Conservation (phyloP, 495 filamentous ascomycete species). For the Aspergillus olivimuriae region DNA sequence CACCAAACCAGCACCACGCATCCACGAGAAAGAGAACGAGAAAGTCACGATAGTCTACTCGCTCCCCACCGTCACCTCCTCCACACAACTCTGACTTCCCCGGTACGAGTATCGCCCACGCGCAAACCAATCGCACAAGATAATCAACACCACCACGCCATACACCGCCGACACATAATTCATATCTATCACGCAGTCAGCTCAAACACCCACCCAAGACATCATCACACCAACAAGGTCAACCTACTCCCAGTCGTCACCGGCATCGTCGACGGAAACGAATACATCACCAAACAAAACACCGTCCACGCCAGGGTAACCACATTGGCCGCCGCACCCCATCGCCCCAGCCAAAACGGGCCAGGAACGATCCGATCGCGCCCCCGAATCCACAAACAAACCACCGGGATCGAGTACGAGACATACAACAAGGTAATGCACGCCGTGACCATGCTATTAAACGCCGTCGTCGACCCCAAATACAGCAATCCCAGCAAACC, state of each 20-base stretch:
- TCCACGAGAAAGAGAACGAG: conserved; percentile 2
- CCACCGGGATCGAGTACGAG: not conserved
- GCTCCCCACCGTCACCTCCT: conserved; percentile 15
- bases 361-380: no score
- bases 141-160: not conserved
- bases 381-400: not conserved
- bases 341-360: conserved; percentile 32
- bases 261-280: conserved; percentile 32
- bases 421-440: not conserved
- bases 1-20: no score
- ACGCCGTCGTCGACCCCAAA: not conserved
- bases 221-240: no score
- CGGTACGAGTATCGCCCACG: conserved; percentile 33
- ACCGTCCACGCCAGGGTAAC: conserved; percentile 45
- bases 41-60: no score
- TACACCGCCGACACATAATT: not conserved
- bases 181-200: no score
- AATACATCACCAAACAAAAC: conserved; percentile 52
- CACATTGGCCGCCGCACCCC: conserved; percentile 39
- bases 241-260: conserved; percentile 28
- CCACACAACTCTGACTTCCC: conserved; percentile 16
- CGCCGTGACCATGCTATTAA: not conserved
- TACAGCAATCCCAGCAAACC: not conserved
- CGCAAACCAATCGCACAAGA: not conserved
- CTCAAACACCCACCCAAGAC: no score